phyloP scores from a whole-genome alignment of 2,329 filamentous ascomycete genomes.

The Phialocephala sp. region DNA sequence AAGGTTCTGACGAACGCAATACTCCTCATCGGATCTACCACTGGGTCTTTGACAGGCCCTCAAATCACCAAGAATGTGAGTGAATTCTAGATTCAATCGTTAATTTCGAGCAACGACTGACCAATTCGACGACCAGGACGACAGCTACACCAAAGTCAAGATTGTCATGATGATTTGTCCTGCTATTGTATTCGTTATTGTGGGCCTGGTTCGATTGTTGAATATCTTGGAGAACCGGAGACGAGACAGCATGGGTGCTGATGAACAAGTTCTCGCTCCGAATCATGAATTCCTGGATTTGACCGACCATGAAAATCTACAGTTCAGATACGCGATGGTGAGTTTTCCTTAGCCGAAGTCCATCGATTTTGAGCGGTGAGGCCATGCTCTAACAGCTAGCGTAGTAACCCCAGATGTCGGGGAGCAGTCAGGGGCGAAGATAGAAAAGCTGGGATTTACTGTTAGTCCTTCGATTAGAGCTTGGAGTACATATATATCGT shows the following conservation, averaged over 20 bases:
- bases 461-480: background rate
- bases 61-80: background rate
- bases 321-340: background rate
- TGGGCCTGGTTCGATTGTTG: background rate
- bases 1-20: background rate
- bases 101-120: background rate
- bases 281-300: background rate
- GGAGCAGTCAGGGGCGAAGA: background rate
- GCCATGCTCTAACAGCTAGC: background rate
- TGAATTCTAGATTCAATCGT: background rate
- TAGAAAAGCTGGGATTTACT: background rate
- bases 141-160: background rate
- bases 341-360: background rate
- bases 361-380: background rate
- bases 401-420: background rate
- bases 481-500: too few relatives aligned
- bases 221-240: background rate
- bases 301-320: background rate
- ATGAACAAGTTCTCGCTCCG: background rate
- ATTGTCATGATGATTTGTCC: background rate
- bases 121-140: background rate
- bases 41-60: background rate
- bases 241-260: background rate
- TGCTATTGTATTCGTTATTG: background rate
- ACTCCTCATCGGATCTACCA: background rate